Percentiles rank a stretch among this genome's conserved stretches.
Evolutionary conservation across 2,329 filamentous ascomycete genomes (phyloP).

Genomic region (Alternaria infectoria): DNA sequence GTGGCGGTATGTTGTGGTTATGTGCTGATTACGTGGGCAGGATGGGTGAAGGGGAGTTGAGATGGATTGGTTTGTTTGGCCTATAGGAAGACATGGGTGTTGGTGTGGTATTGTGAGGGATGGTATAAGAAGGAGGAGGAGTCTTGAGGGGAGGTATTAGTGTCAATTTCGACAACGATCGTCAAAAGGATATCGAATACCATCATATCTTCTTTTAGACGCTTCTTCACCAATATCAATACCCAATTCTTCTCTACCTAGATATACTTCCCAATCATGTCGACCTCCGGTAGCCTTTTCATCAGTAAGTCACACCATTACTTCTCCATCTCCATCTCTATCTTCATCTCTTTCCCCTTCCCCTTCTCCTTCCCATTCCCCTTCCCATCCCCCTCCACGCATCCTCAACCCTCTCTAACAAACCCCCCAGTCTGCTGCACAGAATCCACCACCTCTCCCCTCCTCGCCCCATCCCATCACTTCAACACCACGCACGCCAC

Average conservation of each 20-base stretch:
- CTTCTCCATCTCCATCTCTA: background rate
- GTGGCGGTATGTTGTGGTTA: background rate
- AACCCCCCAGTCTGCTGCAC: background rate
- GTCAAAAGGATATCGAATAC: background rate
- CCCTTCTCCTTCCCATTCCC: too few species aligned
- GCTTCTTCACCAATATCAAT: background rate
- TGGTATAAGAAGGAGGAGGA: background rate
- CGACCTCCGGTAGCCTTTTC: background rate
- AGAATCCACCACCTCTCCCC: background rate
- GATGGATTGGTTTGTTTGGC: background rate
- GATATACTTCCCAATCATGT: background rate
- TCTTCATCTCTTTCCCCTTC: background rate
- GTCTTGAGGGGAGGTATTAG: background rate
- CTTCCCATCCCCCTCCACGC: too few species aligned
- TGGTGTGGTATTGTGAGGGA: background rate
- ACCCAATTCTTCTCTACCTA: too few species aligned
- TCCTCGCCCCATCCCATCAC: constrained; percentile 23
- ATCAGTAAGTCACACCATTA: background rate
- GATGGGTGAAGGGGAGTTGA: background rate
- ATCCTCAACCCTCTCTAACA: background rate
- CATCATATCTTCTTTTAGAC: too few species aligned
- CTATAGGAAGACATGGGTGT: background rate
- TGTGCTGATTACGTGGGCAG: background rate
- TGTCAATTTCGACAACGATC: background rate
- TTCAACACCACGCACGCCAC: constrained; percentile 27